Conservation (phyloP, 768 basidiomycete species). For the Leccinum boreale region DNA sequence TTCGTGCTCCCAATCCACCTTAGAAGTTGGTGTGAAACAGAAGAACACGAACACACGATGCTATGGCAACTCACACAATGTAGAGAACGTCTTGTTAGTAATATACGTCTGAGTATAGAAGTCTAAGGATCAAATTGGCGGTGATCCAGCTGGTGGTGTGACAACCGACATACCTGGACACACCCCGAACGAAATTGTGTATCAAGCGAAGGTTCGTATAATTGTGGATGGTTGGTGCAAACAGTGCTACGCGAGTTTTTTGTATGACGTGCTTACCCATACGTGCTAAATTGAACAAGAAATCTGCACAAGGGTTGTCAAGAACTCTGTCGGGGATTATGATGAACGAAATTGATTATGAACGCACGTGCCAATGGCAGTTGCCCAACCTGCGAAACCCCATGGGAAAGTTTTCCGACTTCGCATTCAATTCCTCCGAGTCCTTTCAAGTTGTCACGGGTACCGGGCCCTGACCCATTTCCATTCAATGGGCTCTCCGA, state of each 20-base stretch:
- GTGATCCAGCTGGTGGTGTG: neutral
- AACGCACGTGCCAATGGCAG: constrained; percentile 29
- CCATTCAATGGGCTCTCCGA: neutral
- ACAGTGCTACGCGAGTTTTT: no score
- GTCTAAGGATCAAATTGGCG: constrained; percentile 23
- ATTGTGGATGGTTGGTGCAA: no score
- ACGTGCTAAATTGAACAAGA: constrained; percentile 37
- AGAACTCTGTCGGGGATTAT: neutral
- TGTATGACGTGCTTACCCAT: constrained; percentile 24
- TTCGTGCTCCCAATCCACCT: constrained; percentile 50
- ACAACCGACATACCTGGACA: constrained; percentile 34
- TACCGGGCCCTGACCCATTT: neutral
- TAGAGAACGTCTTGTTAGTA: constrained; percentile 34
- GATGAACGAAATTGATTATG: neutral
- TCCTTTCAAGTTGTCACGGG: no score
- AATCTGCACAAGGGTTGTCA: constrained; percentile 23
- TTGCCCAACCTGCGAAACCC: constrained; percentile 29
- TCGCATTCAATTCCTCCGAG: neutral
- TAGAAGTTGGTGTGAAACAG: neutral
- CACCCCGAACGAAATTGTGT: constrained; percentile 39
- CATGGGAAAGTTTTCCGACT: constrained; percentile 13
- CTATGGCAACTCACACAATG: constrained; percentile 34
- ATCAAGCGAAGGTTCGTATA: constrained; percentile 22
- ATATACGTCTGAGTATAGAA: constrained; percentile 39
- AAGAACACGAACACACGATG: neutral